Conservation (phyloP, 805 yeast genomes). For the Cyberlindnera veronae region DNA sequence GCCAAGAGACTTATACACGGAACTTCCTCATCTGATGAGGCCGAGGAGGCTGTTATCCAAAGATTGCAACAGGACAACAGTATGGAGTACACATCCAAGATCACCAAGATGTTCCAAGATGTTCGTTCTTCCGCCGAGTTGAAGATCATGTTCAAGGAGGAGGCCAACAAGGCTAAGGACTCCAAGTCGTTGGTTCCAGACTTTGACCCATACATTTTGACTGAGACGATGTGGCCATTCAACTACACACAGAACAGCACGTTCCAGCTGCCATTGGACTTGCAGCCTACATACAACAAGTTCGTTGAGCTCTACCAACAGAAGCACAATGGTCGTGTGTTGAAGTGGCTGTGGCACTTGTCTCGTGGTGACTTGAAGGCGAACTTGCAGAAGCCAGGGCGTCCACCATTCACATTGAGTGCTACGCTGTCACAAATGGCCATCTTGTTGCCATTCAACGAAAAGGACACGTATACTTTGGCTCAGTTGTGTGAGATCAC, state of each 20-base stretch:
- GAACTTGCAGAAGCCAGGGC: constrained; percentile 74
- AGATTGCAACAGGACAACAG: constrained; percentile 87
- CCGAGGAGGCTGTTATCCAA: constrained; percentile 81
- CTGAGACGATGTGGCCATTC: constrained; percentile 88
- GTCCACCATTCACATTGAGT: constrained; percentile 75
- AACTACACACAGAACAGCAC: constrained; percentile 31
- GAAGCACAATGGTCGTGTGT: constrained; percentile 81
- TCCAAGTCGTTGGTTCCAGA: constrained; percentile 39
- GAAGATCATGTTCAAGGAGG: constrained; percentile 52
- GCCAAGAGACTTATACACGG: constrained; percentile 88
- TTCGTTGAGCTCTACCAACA: constrained; percentile 66
- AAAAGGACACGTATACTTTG: constrained; percentile 54
- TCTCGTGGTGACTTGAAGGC: constrained; percentile 91
- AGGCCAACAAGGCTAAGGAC: constrained; percentile 32
- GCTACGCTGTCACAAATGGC: constrained; percentile 87
- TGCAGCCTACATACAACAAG: constrained; percentile 59
- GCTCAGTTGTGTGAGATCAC: constrained; percentile 63
- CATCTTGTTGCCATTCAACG: constrained; percentile 80
- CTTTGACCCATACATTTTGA: constrained; percentile 74
- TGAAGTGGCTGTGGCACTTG: constrained; percentile 95
- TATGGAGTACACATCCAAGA: constrained; percentile 87
- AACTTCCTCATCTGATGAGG: constrained; percentile 74
- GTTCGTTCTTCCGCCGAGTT: constrained; percentile 80
- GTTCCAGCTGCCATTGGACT: constrained; percentile 61
- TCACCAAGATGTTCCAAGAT: constrained; percentile 95